Base-by-base conservation (phyloP, 2,329 filamentous ascomycete species). In the Lecanosticta acicola region DNA sequence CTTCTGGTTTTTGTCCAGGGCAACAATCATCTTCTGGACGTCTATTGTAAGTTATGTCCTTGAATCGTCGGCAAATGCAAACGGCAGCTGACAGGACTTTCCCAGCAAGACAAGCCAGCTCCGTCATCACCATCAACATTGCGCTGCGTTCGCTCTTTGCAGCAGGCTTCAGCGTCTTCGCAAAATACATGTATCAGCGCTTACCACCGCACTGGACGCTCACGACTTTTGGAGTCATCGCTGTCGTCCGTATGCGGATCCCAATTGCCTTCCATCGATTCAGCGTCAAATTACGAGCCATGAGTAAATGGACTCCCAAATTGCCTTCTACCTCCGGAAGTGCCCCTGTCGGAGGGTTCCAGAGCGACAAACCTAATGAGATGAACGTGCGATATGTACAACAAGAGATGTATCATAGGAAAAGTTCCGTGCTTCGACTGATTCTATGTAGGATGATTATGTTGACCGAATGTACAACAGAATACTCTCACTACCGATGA, bases 61-160 rank as follows among this genome's bases (percentile, higher is more conserved):
- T 10, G 9, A 24, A 1, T 9, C 16, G 10, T 26, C 9, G 18
- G 14, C 34, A n/a, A n/a, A n/a, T n/a, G n/a, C n/a, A n/a, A n/a
- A n/a, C n/a, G n/a, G n/a, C n/a, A 17, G 24, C 39, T 41, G 39
- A 41, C 17, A 33, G 4, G 4, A 4, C 32, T 19, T 37, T 19
- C 16, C 10, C 32, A 46, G 44, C 32, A 11, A 37, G 39, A 13
- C 32, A 38, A 24, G 14, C 35, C 19, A 69, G 58, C 5, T 62
- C 59, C 0, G 54, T 65, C 17, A 56, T 63, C 18, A 63, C 65
- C 3, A 57, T 58, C 2, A 66, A 63, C 32, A 59, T 55, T 29
- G 59, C 68, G 18, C 46, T 66, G 37, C 45, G 66, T 17, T 60
- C 57, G 3, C 53, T 44, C 21, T 57, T 64, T 9, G 65, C 62